These are phyloP conservation scores for Penicillium verrucosum DNA, from an alignment of 2,329 filamentous ascomycete genomes.

Conservation along the genomic window DNA sequence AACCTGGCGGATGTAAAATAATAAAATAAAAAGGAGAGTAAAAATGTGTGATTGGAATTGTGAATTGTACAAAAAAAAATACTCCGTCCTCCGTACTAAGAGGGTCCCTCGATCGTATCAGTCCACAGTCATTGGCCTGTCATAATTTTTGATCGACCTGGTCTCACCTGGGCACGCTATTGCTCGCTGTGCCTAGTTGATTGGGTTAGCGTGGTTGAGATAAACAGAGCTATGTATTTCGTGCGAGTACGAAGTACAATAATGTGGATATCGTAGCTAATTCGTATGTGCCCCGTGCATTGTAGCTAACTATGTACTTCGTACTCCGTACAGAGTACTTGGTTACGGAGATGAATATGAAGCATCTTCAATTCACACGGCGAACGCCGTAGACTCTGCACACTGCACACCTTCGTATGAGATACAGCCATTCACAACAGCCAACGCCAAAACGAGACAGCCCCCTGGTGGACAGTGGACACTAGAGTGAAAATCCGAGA, in stretches of 20 bases:
- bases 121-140: conserved; percentile 2
- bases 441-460: conserved; percentile 14
- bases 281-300: not conserved
- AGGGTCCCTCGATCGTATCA: not conserved
- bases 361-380: not conserved
- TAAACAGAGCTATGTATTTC: not conserved
- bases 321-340: not conserved
- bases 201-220: not conserved
- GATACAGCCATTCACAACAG: not conserved
- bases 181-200: not conserved
- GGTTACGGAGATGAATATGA: not conserved
- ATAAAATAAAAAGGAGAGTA: not conserved
- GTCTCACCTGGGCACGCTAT: not conserved
- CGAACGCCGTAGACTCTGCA: not conserved
- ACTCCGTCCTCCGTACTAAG: not conserved
- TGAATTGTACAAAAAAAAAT: not conserved
- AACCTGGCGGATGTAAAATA: not conserved
- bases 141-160: not conserved
- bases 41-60: not conserved
- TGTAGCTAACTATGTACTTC: not conserved
- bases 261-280: not conserved
- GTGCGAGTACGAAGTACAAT: not conserved
- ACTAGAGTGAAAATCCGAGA: conserved; percentile 11
- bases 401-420: not conserved
- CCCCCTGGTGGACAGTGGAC: conserved; percentile 5